Percentiles rank a stretch among this genome's conserved stretches.
phyloP scores from a whole-genome alignment of 148 eudicot genomes.

The Spergularia bocconei region DNA sequence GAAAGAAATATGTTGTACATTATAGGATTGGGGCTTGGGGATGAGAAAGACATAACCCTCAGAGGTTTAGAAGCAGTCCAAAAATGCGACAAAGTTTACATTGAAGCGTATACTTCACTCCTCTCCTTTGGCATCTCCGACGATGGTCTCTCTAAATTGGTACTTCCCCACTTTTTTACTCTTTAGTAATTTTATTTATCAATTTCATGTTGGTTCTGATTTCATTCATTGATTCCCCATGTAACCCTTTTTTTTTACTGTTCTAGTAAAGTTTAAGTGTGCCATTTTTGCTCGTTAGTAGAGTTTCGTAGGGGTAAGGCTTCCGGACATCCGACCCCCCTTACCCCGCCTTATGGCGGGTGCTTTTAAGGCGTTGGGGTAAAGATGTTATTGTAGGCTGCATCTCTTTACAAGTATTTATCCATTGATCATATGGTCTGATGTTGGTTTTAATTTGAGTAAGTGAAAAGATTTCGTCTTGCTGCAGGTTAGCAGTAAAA shows the following conservation, averaged over 20 bases:
- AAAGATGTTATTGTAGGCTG: too few species aligned
- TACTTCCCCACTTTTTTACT: constrained; percentile 1
- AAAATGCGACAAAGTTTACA: constrained; percentile 60
- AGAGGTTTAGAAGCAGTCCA: constrained; percentile 80
- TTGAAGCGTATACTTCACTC: constrained; percentile 92
- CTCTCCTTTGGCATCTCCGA: constrained; percentile 77
- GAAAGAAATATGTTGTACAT: constrained; percentile 56
- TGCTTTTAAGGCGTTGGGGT: too few species aligned
- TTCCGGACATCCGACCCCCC: too few species aligned
- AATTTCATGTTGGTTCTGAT: neutral
- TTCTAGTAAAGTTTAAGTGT: neutral
- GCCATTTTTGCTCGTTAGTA: too few species aligned
- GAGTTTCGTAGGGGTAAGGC: too few species aligned
- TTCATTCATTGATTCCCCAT: neutral
- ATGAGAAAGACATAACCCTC: constrained; percentile 82
- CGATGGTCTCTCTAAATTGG: constrained; percentile 70
- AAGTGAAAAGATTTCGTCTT: neutral
- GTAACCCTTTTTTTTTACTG: neutral
- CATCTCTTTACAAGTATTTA: too few species aligned
- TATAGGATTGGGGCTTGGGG: constrained; percentile 78
- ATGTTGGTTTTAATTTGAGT: neutral
- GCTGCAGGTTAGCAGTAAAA: neutral
- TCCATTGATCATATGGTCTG: too few species aligned
- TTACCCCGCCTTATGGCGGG: too few species aligned
- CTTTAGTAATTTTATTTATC: neutral